Base-by-base conservation (phyloP, 78 protist genomes). In the Trichosphaerium sp. region DNA sequence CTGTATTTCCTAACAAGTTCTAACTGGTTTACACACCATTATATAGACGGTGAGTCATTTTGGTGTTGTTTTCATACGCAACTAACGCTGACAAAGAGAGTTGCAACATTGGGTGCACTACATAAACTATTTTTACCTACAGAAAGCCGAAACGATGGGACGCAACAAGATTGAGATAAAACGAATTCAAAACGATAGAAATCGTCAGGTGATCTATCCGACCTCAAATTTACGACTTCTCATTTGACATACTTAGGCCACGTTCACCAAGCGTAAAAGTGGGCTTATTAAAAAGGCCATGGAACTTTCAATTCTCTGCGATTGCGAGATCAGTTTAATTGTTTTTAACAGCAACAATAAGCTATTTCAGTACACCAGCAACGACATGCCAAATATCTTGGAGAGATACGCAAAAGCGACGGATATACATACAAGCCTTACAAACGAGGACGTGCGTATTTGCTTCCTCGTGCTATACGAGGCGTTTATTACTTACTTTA, bases 271-370 rank as follows among this genome's bases (percentile, higher is more conserved):
- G 65, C 54, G 94, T 31, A 89, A 89, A 68, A 64, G 49, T 37
- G 94, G 94, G 10, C 55, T 89, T 31, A 43, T 86, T 12, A 89
- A 89, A 48, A 89, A 89, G 67, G 94, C 94, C 47, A 73, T 80
- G 70, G 94, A 89, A 51, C 61, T 89, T 6, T 67, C 87, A 28
- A 67, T 82, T 39, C 62, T 89, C 14, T 87, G 91, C 42, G 83
- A 75, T 41, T 83, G 88, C 57, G 88, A 82, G 21, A 74, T 89
- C 21, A 83, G 84, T 14, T 61, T 89, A 38, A 74, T 89, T 38
- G 54, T 89, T 0, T 80, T 80, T 66, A 60, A 71, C 21, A 60
- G 74, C n/a, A 70, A 67, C 31, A 72, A 73, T 58, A 80, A 80
- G 62, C 29, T 80, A 6, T 80, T 72, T 42, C 69, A 65, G 40